These are phyloP conservation scores for Apiospora arundinis DNA, from an alignment of 2,329 filamentous ascomycete genomes.

Conservation along the genomic window DNA sequence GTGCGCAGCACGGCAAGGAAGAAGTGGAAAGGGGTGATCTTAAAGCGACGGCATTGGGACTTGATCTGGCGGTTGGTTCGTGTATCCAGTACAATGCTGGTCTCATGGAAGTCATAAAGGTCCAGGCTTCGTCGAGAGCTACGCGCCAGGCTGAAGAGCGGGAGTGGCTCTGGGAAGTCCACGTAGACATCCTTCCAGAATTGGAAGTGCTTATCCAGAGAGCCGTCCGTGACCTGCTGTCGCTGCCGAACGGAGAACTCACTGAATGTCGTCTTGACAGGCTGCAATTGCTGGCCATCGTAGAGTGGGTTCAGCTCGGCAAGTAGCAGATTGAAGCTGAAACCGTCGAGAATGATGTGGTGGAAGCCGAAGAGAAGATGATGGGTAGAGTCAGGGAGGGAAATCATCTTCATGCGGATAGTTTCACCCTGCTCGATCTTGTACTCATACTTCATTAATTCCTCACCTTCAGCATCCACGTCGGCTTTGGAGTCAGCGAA, in stretches of 20 bases:
- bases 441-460: slow-evolving; percentile 42
- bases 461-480: slow-evolving; percentile 40
- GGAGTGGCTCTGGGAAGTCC: slow-evolving; percentile 23
- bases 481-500: slow-evolving; percentile 28
- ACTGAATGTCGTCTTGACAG: background rate
- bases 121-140: slow-evolving; percentile 14
- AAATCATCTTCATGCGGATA: slow-evolving; percentile 43
- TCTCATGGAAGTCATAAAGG: slow-evolving; percentile 19
- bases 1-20: slow-evolving; percentile 49
- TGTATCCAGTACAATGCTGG: slow-evolving; percentile 18
- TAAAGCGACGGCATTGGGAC: slow-evolving; percentile 25
- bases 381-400: slow-evolving; percentile 39
- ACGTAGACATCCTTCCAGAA: slow-evolving; percentile 25
- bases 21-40: slow-evolving; percentile 49
- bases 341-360: slow-evolving; percentile 57
- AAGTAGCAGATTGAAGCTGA: slow-evolving; percentile 42
- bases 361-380: slow-evolving; percentile 51
- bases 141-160: slow-evolving; percentile 20
- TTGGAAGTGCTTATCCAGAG: slow-evolving; percentile 21
- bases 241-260: slow-evolving; percentile 24
- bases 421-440: slow-evolving; percentile 46
- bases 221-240: slow-evolving; percentile 21
- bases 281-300: slow-evolving; percentile 20
- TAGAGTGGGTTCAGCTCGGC: slow-evolving; percentile 27
- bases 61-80: slow-evolving; percentile 25